Evolutionary conservation across 106 monocot genomes (phyloP).

Genomic region (Allium fistulosum): DNA sequence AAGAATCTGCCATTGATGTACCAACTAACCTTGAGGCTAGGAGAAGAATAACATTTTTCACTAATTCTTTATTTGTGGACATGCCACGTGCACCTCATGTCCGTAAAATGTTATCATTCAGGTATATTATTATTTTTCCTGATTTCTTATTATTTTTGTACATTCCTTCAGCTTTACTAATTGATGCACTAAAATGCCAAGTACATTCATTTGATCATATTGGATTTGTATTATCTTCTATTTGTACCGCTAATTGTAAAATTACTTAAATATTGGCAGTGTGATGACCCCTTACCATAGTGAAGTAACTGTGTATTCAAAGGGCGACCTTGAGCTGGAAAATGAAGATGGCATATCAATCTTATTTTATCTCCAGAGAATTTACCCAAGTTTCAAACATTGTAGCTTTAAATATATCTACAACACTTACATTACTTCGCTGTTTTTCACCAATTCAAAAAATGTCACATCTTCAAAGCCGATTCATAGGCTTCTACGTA

Average conservation of each 20-base stretch:
- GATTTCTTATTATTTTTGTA: background rate
- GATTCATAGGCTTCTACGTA: background rate
- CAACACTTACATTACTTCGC: too few species aligned
- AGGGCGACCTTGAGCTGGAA: constrained; percentile 90
- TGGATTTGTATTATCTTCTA: too few species aligned
- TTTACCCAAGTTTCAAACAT: constrained; percentile 67
- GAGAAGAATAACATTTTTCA: constrained; percentile 84
- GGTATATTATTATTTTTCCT: constrained; percentile 26
- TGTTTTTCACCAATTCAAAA: too few species aligned
- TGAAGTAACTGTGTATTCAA: constrained; percentile 92
- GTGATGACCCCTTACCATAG: constrained; percentile 97
- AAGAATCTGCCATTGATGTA: constrained; percentile 94
- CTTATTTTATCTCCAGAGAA: constrained; percentile 93
- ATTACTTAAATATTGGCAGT: constrained; percentile 28
- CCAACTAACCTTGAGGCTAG: constrained; percentile 95
- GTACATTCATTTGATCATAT: too few species aligned
- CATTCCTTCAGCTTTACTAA: background rate
- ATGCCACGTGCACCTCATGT: constrained; percentile 95
- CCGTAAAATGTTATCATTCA: constrained; percentile 95
- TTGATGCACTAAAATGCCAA: too few species aligned
- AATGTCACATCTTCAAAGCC: too few species aligned
- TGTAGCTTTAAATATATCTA: background rate
- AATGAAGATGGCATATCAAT: constrained; percentile 99
- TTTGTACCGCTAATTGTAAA: too few species aligned
- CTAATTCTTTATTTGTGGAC: constrained; percentile 97